Evolutionary conservation across 768 basidiomycete species (phyloP), one percentile per base, ranked within the genome.

Genomic region (Tricholomella constricta): DNA sequence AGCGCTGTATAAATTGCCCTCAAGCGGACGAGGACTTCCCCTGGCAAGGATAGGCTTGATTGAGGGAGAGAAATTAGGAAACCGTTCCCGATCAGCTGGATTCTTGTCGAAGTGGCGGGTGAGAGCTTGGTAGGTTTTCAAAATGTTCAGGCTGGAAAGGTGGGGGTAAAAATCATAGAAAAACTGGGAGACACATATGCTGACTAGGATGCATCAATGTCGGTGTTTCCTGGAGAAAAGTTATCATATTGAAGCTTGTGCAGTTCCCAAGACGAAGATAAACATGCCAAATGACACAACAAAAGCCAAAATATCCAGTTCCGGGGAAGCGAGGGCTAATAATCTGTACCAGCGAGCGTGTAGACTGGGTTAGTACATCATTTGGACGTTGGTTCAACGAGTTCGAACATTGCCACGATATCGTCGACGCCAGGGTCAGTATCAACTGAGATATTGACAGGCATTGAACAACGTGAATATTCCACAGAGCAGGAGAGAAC

Each of bases 371-470:
- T 19, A 34, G 35, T 29, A 32, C 11, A 25, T 25, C 19, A 29
- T 20, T 34, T 27, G 10, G 23, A 34, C 17, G 36, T 46, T 38
- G 35, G 8, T 6, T 40, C 29, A 25, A 67, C 84, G 2, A 32
- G 31, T 32, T 32, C 31, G 53, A 52, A 88, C 90, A 94, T 83
- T 25, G 91, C 91, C 46, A 92, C 59, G 22, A 78, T 74, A 66
- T 94, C 92, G 63, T 94, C 92, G 3, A 92, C 86, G 29, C 92
- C 92, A 6, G 91, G 89, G 64, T 94, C 91, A 23, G 89, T 89
- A 60, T 92, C 91, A 62, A 91, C 89, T 91, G 61, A 14, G 38
- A 37, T n/a, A 38, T 4, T 11, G 19, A 19, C 27, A 3, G 29
- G 35, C 14, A 8, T 34, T 51, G 41, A 40, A 32, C 31, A 20